A percentile compares a stretch with the other conserved stretches of the same genome.
phyloP scores from a whole-genome alignment of 768 basidiomycete genomes.

The Boletus insuetus region DNA sequence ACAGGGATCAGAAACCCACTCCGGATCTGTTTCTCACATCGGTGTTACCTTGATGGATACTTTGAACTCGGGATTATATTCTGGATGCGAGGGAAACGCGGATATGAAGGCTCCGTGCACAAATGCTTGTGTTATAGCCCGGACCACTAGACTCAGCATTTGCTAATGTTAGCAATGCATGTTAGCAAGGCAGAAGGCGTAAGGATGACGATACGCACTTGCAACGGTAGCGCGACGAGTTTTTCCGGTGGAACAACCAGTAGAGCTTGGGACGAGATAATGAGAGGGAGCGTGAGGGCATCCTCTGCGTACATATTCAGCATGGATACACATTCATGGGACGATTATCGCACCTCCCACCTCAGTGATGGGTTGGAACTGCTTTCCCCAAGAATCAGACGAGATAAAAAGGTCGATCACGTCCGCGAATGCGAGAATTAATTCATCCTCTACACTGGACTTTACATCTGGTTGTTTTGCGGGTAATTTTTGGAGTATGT shows the following conservation, averaged over 20 bases:
- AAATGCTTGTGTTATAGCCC: constrained; percentile 55
- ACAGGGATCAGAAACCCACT: neutral
- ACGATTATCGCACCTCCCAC: constrained; percentile 34
- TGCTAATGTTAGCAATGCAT: constrained; percentile 3
- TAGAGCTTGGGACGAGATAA: constrained; percentile 60
- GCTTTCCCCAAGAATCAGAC: constrained; percentile 58
- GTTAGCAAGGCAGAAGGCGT: constrained; percentile 15
- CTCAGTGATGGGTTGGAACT: constrained; percentile 57
- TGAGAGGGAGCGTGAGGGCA: constrained; percentile 42
- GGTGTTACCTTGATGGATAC: constrained; percentile 17
- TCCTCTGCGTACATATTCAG: constrained; percentile 35
- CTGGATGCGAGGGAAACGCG: constrained; percentile 36
- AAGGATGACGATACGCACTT: constrained; percentile 34
- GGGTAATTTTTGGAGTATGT: constrained; percentile 37
- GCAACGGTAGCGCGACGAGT: constrained; percentile 59
- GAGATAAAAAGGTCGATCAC: constrained; percentile 58
- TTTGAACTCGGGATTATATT: constrained; percentile 18
- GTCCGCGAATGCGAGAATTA: constrained; percentile 70
- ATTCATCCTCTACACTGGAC: constrained; percentile 56
- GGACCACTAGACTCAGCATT: constrained; percentile 36
- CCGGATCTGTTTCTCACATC: neutral
- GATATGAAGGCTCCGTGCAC: constrained; percentile 54
- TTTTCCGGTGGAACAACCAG: constrained; percentile 52
- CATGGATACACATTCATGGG: neutral
- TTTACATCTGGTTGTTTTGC: constrained; percentile 33